A percentile compares a stretch with the other conserved stretches of the same genome.
These are phyloP conservation scores for Neopestalotiopsis clavispora DNA, from an alignment of 2,329 filamentous ascomycete species.

Conservation along the genomic window DNA sequence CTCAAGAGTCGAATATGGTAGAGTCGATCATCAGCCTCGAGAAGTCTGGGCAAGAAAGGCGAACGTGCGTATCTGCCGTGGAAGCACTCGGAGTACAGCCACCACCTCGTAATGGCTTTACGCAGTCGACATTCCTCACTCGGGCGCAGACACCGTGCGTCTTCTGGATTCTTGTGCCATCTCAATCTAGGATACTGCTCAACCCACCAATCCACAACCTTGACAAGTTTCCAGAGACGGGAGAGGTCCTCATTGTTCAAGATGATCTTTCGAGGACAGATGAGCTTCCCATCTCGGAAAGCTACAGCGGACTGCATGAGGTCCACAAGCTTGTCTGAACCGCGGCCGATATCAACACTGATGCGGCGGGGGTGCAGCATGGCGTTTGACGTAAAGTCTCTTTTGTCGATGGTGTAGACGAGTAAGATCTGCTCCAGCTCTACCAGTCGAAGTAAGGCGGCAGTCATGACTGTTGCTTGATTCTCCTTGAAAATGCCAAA, in stretches of 20 bases:
- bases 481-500: slow-evolving; percentile 45
- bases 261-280: slow-evolving; percentile 28
- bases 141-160: slow-evolving; percentile 47
- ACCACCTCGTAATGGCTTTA: slow-evolving; percentile 58
- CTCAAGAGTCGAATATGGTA: slow-evolving; percentile 31
- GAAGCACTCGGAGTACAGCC: slow-evolving; percentile 58
- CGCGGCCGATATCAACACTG: slow-evolving; percentile 23
- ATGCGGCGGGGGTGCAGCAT: slow-evolving; percentile 33
- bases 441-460: slow-evolving; percentile 46
- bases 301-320: slow-evolving; percentile 24
- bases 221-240: slow-evolving; percentile 36
- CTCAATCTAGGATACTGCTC: slow-evolving; percentile 44
- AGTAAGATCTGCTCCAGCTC: slow-evolving; percentile 51
- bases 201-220: slow-evolving; percentile 45
- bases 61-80: slow-evolving; percentile 47
- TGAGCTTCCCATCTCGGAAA: slow-evolving; percentile 26
- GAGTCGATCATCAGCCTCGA: slow-evolving; percentile 30
- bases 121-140: slow-evolving; percentile 53
- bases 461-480: slow-evolving; percentile 47
- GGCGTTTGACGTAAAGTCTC: slow-evolving; percentile 27
- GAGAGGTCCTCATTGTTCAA: slow-evolving; percentile 32
- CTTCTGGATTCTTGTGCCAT: slow-evolving; percentile 51
- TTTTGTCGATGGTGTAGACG: slow-evolving; percentile 46
- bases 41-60: slow-evolving; percentile 24
- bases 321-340: slow-evolving; percentile 22